Evolutionary conservation across 177 flowering plant genomes (phyloP).

Genomic region (Vitis hybrid): DNA sequence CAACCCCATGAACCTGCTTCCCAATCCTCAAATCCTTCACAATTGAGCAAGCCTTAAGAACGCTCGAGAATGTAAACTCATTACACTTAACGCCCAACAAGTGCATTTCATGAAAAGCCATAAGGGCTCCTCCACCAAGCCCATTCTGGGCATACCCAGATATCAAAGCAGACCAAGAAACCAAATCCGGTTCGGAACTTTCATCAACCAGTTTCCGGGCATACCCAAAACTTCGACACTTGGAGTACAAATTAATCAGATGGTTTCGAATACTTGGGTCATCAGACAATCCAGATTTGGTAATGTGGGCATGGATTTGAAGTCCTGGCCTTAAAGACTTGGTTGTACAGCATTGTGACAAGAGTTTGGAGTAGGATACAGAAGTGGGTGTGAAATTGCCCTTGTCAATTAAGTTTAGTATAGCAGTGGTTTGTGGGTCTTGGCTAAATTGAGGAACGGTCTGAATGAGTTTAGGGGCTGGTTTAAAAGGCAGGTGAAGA

Average conservation of each 20-base stretch:
- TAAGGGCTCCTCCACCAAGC: constrained; percentile 42
- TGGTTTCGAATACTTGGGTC: constrained; percentile 19
- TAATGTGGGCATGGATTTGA: constrained; percentile 55
- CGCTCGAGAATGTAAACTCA: constrained; percentile 60
- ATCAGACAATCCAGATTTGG: constrained; percentile 27
- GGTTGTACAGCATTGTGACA: constrained; percentile 38
- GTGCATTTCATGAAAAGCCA: constrained; percentile 45
- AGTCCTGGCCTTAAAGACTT: constrained; percentile 40
- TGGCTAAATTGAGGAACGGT: constrained; percentile 9
- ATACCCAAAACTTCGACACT: constrained; percentile 31
- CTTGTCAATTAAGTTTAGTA: constrained; percentile 3
- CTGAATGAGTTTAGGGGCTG: constrained; percentile 11
- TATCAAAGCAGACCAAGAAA: constrained; percentile 67
- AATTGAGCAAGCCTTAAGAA: constrained; percentile 58
- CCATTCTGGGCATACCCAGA: constrained; percentile 72
- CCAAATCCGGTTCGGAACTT: constrained; percentile 58
- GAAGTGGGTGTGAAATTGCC: constrained; percentile 11
- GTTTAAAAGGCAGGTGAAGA: constrained; percentile 20
- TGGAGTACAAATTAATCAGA: constrained; percentile 29
- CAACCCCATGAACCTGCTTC: constrained; percentile 56
- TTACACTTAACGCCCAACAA: constrained; percentile 49
- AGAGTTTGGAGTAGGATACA: constrained; percentile 32
- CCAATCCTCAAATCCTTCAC: constrained; percentile 44
- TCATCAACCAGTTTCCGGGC: constrained; percentile 60
- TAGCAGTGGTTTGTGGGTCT: constrained; percentile 3